Conservation (phyloP, 805 yeast species). For the Zygoascus flipseniorum region DNA sequence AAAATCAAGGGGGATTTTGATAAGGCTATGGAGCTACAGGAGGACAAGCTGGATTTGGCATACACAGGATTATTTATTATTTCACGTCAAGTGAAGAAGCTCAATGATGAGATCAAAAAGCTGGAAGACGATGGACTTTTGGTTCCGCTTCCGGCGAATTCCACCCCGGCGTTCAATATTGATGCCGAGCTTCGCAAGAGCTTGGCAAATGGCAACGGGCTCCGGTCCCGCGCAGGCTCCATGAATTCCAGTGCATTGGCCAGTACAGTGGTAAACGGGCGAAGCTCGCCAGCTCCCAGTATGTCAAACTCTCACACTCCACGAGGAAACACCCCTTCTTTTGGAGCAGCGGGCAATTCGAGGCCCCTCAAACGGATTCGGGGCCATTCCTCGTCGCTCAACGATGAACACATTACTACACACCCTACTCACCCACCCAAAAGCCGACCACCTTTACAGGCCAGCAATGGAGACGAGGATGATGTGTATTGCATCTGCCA, state of each 20-base stretch:
- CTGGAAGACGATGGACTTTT: conserved; percentile 76
- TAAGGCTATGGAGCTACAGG: conserved; percentile 53
- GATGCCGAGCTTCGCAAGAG: conserved; percentile 1
- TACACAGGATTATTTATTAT: conserved; percentile 76
- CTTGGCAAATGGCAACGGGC: not conserved
- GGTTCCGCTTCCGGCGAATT: conserved; percentile 31
- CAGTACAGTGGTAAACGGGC: not conserved
- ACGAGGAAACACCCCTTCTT: conserved; percentile 11
- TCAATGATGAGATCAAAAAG: conserved; percentile 68
- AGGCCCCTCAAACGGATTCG: conserved; percentile 18
- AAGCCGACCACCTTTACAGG: conserved; percentile 3
- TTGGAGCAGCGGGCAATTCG: not conserved
- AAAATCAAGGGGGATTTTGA: conserved; percentile 64
- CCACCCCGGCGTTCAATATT: conserved; percentile 4
- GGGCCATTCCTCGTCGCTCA: not conserved
- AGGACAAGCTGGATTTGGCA: conserved; percentile 69
- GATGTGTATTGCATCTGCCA: conserved; percentile 80
- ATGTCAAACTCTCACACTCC: conserved; percentile 6
- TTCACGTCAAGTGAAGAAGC: conserved; percentile 60
- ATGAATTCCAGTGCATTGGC: not conserved
- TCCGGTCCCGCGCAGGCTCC: not conserved
- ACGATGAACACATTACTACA: conserved; percentile 9
- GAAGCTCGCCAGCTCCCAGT: conserved; percentile 2
- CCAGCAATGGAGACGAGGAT: conserved; percentile 39
- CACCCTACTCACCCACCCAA: conserved; percentile 8